These are phyloP conservation scores for Globisporangium rhizosaccharum DNA, from an alignment of 352 stramenopile genomes.

Conservation along the genomic window DNA sequence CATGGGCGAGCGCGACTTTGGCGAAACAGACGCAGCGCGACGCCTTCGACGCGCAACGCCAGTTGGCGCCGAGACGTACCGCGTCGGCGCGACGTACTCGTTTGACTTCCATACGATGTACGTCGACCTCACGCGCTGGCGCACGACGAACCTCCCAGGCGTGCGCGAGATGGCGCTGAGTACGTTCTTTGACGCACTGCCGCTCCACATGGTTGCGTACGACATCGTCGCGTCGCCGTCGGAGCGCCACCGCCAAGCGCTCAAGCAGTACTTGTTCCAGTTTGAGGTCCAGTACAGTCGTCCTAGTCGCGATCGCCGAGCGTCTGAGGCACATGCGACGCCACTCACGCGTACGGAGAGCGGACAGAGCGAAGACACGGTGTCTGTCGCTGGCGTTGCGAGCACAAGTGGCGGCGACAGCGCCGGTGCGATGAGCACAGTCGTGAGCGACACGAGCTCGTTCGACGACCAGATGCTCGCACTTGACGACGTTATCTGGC, in stretches of 20 bases:
- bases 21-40: constrained; percentile 47
- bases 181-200: constrained; percentile 75
- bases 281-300: constrained; percentile 68
- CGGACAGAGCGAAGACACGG: constrained; percentile 4
- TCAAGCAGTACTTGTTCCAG: constrained; percentile 79
- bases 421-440: constrained; percentile 31
- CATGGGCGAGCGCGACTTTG: constrained; percentile 56
- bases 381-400: constrained; percentile 16
- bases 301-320: background rate
- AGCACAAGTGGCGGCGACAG: constrained; percentile 20
- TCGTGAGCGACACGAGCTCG: constrained; percentile 43
- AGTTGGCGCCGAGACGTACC: constrained; percentile 40
- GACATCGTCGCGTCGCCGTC: constrained; percentile 20
- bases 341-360: constrained; percentile 10
- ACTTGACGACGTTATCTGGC: constrained; percentile 27
- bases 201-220: constrained; percentile 71
- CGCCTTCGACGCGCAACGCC: constrained; percentile 36
- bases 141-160: constrained; percentile 73
- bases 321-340: too few relatives aligned
- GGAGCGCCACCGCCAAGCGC: constrained; percentile 38
- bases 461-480: constrained; percentile 27
- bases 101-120: constrained; percentile 90
- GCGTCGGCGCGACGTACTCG: constrained; percentile 71
- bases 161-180: constrained; percentile 69
- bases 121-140: constrained; percentile 73